Percentiles rank a stretch among this genome's conserved stretches.
Conservation (phyloP, 805 yeast genomes). For the Alloascoidea hylecoeti region DNA sequence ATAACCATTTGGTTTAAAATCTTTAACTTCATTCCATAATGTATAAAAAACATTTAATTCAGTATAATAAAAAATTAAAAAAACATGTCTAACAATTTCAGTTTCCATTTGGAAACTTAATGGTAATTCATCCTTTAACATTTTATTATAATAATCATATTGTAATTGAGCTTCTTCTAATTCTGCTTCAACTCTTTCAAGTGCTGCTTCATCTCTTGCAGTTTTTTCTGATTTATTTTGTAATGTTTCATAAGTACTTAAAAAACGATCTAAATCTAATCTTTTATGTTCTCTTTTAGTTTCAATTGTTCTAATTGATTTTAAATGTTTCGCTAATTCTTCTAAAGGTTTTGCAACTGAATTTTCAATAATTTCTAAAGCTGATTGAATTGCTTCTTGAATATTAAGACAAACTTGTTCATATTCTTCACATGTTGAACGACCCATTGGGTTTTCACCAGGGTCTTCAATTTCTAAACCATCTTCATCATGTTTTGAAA, state of each 20-base stretch:
- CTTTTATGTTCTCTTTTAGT: neutral
- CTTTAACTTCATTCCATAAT: neutral
- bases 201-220: neutral
- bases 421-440: neutral
- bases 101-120: neutral
- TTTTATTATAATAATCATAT: slow-evolving; percentile 2
- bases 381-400: neutral
- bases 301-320: neutral
- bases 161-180: slow-evolving; percentile 5
- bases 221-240: neutral
- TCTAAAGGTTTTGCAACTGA: neutral
- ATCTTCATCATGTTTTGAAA: neutral
- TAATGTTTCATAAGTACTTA: neutral
- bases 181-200: slow-evolving; percentile 5
- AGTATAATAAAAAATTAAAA: slow-evolving; percentile 1
- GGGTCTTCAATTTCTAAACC: neutral
- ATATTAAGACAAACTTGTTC: neutral
- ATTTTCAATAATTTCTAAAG: neutral
- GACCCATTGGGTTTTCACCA: neutral
- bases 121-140: neutral
- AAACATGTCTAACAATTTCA: neutral
- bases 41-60: neutral
- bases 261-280: neutral
- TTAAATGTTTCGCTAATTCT: neutral
- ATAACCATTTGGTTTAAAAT: neutral